Evolutionary conservation across 169 alveolate species (phyloP).

Genomic region (Babesia microti): DNA sequence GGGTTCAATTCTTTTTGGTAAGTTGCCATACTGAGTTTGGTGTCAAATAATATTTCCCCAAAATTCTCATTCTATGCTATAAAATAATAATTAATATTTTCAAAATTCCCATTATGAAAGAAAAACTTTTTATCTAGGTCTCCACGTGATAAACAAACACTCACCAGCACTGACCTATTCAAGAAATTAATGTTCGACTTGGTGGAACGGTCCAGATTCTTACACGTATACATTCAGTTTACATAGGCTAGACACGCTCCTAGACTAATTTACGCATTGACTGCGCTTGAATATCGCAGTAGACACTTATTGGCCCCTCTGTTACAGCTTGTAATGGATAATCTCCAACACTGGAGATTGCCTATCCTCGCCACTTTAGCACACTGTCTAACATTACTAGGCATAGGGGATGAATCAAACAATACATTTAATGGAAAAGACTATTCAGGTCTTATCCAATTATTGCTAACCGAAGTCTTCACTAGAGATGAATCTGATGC

Average conservation of each 20-base stretch:
- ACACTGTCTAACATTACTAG: slow-evolving; percentile 50
- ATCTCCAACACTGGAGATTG: slow-evolving; percentile 57
- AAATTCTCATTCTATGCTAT: too few species aligned
- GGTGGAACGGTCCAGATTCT: slow-evolving; percentile 49
- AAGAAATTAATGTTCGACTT: slow-evolving; percentile 64
- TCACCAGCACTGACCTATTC: slow-evolving; percentile 57
- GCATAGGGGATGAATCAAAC: slow-evolving; percentile 42
- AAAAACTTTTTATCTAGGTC: slow-evolving; percentile 24
- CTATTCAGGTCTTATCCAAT: slow-evolving; percentile 8
- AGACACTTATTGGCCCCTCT: slow-evolving; percentile 62
- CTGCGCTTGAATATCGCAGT: slow-evolving; percentile 69
- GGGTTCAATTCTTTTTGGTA: slow-evolving; percentile 76
- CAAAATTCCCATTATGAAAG: neutral
- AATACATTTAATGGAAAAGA: slow-evolving; percentile 6
- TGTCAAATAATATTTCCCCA: neutral
- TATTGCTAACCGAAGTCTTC: slow-evolving; percentile 30
- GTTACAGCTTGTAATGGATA: slow-evolving; percentile 43
- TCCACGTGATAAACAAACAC: slow-evolving; percentile 58
- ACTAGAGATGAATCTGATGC: slow-evolving; percentile 47
- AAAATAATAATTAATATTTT: too few species aligned
- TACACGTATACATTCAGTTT: slow-evolving; percentile 17
- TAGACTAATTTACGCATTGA: slow-evolving; percentile 62
- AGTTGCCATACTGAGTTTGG: slow-evolving; percentile 1
- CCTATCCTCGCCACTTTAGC: slow-evolving; percentile 50
- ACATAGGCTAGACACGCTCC: slow-evolving; percentile 66